Conservation (phyloP, 1,139 yeast genomes). For the Torulaspora globosa region DNA sequence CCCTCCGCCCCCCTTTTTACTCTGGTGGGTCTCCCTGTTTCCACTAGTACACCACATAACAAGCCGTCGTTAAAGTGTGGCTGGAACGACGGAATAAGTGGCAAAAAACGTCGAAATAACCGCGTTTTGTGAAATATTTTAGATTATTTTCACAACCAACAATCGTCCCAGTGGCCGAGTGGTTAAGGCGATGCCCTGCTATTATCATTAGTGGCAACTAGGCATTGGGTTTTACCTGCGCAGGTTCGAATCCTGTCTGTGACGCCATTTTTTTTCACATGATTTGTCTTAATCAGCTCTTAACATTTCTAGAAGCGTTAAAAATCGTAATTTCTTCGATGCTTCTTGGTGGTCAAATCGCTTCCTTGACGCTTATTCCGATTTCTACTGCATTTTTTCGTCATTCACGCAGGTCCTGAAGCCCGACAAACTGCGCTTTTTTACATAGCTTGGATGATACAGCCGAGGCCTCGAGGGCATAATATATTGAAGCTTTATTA, state of each 20-base stretch:
- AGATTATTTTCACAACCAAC: neutral
- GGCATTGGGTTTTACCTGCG: slow-evolving; percentile 58
- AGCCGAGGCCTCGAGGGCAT: neutral
- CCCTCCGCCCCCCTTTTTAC: neutral
- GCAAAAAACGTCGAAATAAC: no score
- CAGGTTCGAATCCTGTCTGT: slow-evolving; percentile 66
- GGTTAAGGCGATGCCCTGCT: slow-evolving; percentile 89
- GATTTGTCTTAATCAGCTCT: neutral
- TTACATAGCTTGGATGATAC: neutral
- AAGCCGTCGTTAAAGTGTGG: neutral
- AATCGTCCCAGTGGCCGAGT: slow-evolving; percentile 71
- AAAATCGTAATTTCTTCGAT: neutral
- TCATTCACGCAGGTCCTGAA: neutral
- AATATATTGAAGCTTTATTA: neutral
- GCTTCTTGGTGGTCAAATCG: neutral
- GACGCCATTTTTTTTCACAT: slow-evolving; percentile 39
- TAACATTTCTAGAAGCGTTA: no score
- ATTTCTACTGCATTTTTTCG: neutral
- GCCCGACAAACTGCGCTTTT: neutral
- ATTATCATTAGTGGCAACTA: slow-evolving; percentile 38
- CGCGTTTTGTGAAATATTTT: no score
- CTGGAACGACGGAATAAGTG: neutral
- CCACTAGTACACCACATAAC: slow-evolving; percentile 5
- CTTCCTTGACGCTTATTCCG: neutral
- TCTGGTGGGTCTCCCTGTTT: slow-evolving; percentile 1